Evolutionary conservation across 1,139 yeast species (phyloP).

Genomic region (Waltiozyma solani): DNA sequence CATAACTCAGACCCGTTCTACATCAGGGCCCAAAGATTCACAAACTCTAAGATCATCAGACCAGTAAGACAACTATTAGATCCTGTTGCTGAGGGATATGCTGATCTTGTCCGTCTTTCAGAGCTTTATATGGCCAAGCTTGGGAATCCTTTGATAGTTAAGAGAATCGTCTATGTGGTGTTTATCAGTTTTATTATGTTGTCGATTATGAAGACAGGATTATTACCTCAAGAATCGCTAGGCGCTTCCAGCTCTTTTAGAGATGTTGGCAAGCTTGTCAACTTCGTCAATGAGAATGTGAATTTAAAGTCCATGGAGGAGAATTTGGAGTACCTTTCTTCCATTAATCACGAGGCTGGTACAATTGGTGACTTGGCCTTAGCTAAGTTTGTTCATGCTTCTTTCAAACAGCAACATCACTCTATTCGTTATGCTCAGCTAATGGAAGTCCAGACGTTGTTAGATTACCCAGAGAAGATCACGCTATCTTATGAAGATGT

Average conservation of each 20-base stretch:
- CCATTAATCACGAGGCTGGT: conserved; percentile 84
- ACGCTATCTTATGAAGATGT: conserved; percentile 23
- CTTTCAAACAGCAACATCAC: conserved; percentile 48
- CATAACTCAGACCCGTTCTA: background rate
- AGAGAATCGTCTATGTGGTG: conserved; percentile 62
- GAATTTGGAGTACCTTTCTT: conserved; percentile 64
- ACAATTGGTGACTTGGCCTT: conserved; percentile 74
- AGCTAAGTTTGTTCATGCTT: conserved; percentile 51
- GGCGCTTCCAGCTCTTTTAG: background rate
- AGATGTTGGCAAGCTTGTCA: conserved; percentile 23
- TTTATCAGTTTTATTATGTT: conserved; percentile 50
- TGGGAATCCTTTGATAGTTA: conserved; percentile 82
- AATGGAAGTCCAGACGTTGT: conserved; percentile 23
- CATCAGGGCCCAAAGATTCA: background rate
- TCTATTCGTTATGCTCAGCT: conserved; percentile 2
- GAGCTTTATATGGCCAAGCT: conserved; percentile 51
- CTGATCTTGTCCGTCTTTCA: conserved; percentile 31
- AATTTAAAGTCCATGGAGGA: conserved; percentile 54
- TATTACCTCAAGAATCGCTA: conserved; percentile 36
- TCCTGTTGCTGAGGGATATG: conserved; percentile 57
- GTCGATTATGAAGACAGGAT: conserved; percentile 44
- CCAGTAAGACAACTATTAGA: conserved; percentile 32
- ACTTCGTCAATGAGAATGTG: conserved; percentile 39
- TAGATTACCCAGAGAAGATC: conserved; percentile 45
- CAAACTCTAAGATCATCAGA: conserved; percentile 15